phyloP scores from a whole-genome alignment of 192 early-diverging fungal genomes.

The Backusella westeae region DNA sequence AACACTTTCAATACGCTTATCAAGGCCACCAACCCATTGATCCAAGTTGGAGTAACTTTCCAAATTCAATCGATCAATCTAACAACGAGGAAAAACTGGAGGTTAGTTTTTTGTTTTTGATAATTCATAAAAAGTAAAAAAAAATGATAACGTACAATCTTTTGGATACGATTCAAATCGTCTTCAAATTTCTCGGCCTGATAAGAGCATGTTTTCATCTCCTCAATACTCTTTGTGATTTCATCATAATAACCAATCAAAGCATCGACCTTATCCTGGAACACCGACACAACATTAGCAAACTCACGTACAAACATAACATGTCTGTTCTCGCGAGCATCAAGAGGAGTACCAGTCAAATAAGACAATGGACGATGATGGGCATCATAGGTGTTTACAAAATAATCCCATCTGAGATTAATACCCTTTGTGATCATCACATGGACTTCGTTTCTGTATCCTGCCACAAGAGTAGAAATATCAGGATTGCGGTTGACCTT shows the following conservation, averaged over 20 bases:
- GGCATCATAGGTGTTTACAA: slow-evolving; percentile 72
- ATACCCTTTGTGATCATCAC: slow-evolving; percentile 75
- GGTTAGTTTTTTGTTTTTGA: neutral
- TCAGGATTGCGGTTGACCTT: slow-evolving; percentile 75
- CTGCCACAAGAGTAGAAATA: slow-evolving; percentile 81
- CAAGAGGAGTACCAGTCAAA: slow-evolving; percentile 44
- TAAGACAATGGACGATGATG: slow-evolving; percentile 42
- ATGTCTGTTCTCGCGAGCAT: slow-evolving; percentile 80
- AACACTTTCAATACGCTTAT: slow-evolving; percentile 74
- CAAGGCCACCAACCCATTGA: slow-evolving; percentile 82
- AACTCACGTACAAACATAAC: slow-evolving; percentile 95
- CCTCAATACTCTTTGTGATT: slow-evolving; percentile 77
- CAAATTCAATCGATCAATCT: slow-evolving; percentile 90
- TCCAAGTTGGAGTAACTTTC: slow-evolving; percentile 95
- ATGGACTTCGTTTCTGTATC: slow-evolving; percentile 95
- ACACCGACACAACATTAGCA: slow-evolving; percentile 82
- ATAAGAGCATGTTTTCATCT: slow-evolving; percentile 81
- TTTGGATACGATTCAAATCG: slow-evolving; percentile 82
- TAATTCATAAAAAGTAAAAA: neutral
- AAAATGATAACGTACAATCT: slow-evolving; percentile 48
- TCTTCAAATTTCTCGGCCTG: slow-evolving; percentile 62
- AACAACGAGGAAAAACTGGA: neutral
- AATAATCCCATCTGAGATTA: slow-evolving; percentile 91
- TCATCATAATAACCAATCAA: slow-evolving; percentile 82
- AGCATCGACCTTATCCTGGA: slow-evolving; percentile 92